Conservation (phyloP, 345 rosid species). For the Dimocarpus longan region DNA sequence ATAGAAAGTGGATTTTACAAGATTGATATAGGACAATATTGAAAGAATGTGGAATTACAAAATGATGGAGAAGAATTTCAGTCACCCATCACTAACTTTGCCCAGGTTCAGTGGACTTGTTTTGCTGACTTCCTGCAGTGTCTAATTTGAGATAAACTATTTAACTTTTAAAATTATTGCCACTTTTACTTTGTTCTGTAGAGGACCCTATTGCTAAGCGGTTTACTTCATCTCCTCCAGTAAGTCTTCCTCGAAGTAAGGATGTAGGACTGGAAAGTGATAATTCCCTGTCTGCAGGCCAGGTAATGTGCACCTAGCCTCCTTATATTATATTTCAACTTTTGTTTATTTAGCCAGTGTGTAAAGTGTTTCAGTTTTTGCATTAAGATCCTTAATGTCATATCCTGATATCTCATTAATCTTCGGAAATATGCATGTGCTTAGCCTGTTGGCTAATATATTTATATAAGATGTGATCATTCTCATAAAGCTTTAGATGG, state of each 20-base stretch:
- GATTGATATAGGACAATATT: not conserved
- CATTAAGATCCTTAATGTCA: not conserved
- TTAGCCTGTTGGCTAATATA: not conserved
- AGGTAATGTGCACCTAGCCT: slow-evolving; percentile 39
- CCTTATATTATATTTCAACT: not conserved
- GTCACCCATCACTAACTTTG: not conserved
- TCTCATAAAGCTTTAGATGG: not conserved
- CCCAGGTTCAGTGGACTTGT: not conserved
- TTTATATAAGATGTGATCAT: not conserved
- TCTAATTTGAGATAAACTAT: not conserved
- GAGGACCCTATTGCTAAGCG: slow-evolving; percentile 80
- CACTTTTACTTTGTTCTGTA: slow-evolving; percentile 29
- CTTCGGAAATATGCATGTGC: not conserved
- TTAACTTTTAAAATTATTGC: not conserved
- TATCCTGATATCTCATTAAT: not conserved
- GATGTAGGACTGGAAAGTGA: slow-evolving; percentile 35
- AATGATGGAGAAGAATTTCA: not conserved
- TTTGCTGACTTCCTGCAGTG: not conserved
- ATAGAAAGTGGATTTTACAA: not conserved
- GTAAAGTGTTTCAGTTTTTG: not conserved
- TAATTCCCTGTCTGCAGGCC: slow-evolving; percentile 34
- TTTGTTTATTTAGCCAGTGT: slow-evolving; percentile 5
- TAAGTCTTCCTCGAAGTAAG: slow-evolving; percentile 41
- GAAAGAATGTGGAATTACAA: not conserved
- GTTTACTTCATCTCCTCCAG: slow-evolving; percentile 43